Evolutionary conservation across 306 rosid species (phyloP).

Genomic region (Arachis hypogaea): DNA sequence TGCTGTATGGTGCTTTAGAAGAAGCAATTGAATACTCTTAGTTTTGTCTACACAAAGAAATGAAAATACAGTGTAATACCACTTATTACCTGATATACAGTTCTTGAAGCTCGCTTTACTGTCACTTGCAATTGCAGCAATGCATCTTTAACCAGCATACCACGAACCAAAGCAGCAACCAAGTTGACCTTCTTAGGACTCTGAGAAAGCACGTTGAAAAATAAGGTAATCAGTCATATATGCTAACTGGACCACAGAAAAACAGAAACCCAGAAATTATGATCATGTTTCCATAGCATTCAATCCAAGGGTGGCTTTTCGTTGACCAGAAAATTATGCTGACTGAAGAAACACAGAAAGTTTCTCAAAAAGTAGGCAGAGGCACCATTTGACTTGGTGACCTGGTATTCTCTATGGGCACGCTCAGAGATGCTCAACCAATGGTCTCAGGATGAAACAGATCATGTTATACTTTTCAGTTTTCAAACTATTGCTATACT

Average conservation of each 20-base stretch:
- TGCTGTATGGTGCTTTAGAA: too few species aligned
- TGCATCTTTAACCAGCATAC: constrained; percentile 53
- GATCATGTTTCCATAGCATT: constrained; percentile 26
- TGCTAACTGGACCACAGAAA: too few species aligned
- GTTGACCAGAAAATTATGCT: not conserved
- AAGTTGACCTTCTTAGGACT: constrained; percentile 70
- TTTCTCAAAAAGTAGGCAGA: not conserved
- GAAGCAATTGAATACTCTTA: constrained; percentile 19
- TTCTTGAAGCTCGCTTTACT: constrained; percentile 86
- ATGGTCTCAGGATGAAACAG: not conserved
- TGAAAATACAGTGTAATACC: not conserved
- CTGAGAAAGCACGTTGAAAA: constrained; percentile 24
- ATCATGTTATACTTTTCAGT: not conserved
- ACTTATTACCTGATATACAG: constrained; percentile 82
- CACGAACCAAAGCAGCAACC: constrained; percentile 87
- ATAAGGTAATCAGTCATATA: not conserved
- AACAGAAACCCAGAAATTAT: too few species aligned
- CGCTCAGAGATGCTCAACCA: too few species aligned
- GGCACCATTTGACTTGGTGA: not conserved
- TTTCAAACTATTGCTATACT: not conserved
- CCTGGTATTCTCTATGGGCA: too few species aligned
- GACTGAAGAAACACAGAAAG: constrained; percentile 1
- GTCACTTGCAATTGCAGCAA: constrained; percentile 86
- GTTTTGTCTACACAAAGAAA: constrained; percentile 13
- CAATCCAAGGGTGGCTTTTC: constrained; percentile 20